Percentiles rank a stretch among this genome's conserved stretches.
phyloP scores from a whole-genome alignment of 2,329 filamentous ascomycete species.

The Fusarium multiceps region DNA sequence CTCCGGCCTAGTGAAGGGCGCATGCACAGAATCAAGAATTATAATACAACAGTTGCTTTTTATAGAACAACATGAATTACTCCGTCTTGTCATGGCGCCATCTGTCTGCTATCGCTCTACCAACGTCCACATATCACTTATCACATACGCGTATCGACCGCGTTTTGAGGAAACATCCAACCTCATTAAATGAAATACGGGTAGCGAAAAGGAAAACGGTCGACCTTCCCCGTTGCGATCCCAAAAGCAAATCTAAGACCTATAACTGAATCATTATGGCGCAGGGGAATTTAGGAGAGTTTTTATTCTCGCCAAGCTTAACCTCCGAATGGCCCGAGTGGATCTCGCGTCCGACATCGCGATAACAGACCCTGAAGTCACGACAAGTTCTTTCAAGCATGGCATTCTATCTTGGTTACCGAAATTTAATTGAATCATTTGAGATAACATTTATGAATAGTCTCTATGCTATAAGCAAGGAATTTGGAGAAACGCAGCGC shows the following conservation, averaged over 20 bases:
- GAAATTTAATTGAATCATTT: no score
- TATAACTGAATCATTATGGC: not conserved
- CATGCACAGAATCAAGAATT: no score
- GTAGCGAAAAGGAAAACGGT: rapidly evolving
- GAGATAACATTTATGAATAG: not conserved
- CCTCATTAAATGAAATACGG: not conserved
- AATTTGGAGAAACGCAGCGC: not conserved
- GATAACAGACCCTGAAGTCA: not conserved
- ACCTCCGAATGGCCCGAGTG: not conserved
- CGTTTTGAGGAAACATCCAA: rapidly evolving
- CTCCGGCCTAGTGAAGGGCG: no score
- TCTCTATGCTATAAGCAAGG: not conserved
- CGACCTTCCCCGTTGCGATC: not conserved
- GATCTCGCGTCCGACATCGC: not conserved
- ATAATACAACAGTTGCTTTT: not conserved
- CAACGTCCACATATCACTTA: rapidly evolving
- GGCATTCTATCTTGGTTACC: not conserved
- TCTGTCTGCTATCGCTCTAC: not conserved
- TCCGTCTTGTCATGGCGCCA: not conserved
- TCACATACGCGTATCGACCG: not conserved
- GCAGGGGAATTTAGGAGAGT: not conserved
- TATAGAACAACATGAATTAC: not conserved
- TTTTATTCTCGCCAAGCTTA: not conserved
- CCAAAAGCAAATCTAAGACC: not conserved
- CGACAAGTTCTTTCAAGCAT: not conserved